These are phyloP conservation scores for Nicotiana paniculata DNA, from an alignment of 257 asterid genomes.

Conservation along the genomic window DNA sequence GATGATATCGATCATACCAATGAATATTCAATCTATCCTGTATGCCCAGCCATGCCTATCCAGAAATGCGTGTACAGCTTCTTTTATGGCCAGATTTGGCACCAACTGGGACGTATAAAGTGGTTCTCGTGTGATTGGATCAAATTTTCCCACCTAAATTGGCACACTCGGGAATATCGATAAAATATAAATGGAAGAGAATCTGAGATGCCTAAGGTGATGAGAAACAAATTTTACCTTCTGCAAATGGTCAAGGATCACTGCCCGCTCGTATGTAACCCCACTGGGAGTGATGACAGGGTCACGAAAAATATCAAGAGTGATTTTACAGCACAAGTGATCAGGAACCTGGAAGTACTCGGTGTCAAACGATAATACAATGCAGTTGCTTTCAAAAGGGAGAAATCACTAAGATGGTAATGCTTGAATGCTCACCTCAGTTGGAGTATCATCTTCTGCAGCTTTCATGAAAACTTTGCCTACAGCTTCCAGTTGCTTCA, in stretches of 20 bases:
- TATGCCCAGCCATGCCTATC: conserved; percentile 87
- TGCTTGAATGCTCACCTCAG: conserved; percentile 41
- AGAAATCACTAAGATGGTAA: not conserved
- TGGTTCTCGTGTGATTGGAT: conserved; percentile 76
- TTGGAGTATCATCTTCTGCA: conserved; percentile 65
- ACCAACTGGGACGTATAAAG: conserved; percentile 61
- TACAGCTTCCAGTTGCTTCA: conserved; percentile 52
- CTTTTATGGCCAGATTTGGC: conserved; percentile 86
- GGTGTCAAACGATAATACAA: conserved; percentile 11
- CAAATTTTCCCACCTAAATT: conserved; percentile 75
- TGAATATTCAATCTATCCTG: conserved; percentile 32
- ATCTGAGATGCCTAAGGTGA: not conserved
- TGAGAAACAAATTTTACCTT: conserved; percentile 40
- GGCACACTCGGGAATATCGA: conserved; percentile 11
- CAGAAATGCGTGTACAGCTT: conserved; percentile 70
- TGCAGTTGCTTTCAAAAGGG: not conserved
- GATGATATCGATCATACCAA: not conserved
- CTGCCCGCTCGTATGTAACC: conserved; percentile 88
- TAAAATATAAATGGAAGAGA: not conserved
- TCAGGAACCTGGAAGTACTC: conserved; percentile 66
- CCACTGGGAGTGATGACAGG: conserved; percentile 97
- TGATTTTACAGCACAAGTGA: conserved; percentile 77
- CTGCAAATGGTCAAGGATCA: conserved; percentile 62
- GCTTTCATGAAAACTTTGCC: conserved; percentile 50
- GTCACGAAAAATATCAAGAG: conserved; percentile 79